Evolutionary conservation across 2,329 filamentous ascomycete species (phyloP).

Genomic region (Sarocladiaceae sp.): DNA sequence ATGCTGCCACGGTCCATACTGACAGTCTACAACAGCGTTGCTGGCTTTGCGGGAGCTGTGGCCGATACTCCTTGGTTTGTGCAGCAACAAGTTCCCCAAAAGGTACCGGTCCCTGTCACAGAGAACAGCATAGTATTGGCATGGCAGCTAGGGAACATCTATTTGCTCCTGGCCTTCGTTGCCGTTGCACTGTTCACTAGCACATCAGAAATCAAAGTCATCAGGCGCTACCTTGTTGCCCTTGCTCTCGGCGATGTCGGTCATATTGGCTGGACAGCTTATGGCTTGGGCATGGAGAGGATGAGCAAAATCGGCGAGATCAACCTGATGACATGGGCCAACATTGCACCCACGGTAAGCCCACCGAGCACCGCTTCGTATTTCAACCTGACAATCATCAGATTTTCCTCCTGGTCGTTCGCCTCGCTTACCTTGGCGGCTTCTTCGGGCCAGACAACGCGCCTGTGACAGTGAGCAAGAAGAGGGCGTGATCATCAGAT

Average conservation of each 20-base stretch:
- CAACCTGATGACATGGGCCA: conserved; percentile 70
- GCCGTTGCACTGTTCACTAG: conserved; percentile 58
- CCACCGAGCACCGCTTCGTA: no score
- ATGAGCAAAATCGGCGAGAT: conserved; percentile 49
- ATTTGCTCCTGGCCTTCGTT: conserved; percentile 58
- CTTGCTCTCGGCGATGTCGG: conserved; percentile 61
- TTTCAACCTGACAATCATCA: conserved; percentile 24
- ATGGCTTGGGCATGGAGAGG: conserved; percentile 49
- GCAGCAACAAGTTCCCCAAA: conserved; percentile 48
- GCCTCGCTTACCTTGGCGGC: conserved; percentile 52
- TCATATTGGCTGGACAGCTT: conserved; percentile 56
- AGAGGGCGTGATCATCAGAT: conserved; percentile 16
- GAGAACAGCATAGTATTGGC: conserved; percentile 50
- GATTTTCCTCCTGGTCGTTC: conserved; percentile 49
- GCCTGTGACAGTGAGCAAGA: conserved; percentile 17
- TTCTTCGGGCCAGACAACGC: conserved; percentile 45
- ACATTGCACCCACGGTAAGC: conserved; percentile 59
- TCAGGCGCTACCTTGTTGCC: conserved; percentile 60
- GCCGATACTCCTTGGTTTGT: conserved; percentile 56
- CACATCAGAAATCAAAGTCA: conserved; percentile 58
- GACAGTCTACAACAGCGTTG: conserved; percentile 48
- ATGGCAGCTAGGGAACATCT: conserved; percentile 64
- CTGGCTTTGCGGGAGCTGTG: conserved; percentile 51
- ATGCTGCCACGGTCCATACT: no score
- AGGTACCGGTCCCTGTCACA: conserved; percentile 28